Conservation (phyloP, 495 filamentous ascomycete species). For the Aspergillus affinis region DNA sequence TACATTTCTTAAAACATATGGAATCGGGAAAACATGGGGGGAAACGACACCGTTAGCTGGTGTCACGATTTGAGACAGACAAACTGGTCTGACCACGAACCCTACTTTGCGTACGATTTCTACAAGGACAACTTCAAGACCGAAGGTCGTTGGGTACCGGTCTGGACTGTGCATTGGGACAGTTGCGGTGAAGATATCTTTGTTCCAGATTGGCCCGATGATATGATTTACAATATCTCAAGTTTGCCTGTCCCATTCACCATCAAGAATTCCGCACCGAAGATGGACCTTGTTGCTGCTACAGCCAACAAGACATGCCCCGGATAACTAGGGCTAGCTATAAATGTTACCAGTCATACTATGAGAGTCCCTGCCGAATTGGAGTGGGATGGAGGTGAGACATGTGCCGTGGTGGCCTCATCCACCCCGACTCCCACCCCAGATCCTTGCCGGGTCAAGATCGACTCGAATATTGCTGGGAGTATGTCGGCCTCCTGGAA, state of each 20-base stretch:
- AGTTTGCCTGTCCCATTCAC: constrained; percentile 12
- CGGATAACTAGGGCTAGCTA: constrained; percentile 17
- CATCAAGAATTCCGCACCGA: constrained; percentile 20
- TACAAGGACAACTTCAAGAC: constrained; percentile 1
- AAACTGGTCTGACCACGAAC: constrained; percentile 22
- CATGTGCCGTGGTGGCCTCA: background rate
- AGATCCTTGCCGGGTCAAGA: background rate
- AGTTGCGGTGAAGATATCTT: background rate
- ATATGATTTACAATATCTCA: constrained; percentile 1
- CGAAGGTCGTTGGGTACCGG: constrained; percentile 16
- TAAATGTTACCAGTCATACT: constrained; percentile 25
- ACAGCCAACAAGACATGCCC: constrained; percentile 26
- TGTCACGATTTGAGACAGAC: constrained; percentile 5
- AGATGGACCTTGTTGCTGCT: constrained; percentile 28
- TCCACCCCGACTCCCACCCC: background rate
- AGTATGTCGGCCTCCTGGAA: background rate
- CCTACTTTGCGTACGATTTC: constrained; percentile 20
- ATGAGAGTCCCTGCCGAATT: background rate
- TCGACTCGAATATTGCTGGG: background rate
- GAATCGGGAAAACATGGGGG: constrained; percentile 3
- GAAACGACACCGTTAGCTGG: background rate
- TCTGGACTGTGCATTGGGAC: constrained; percentile 18
- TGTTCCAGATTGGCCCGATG: background rate
- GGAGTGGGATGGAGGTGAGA: background rate
- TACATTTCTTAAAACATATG: constrained; percentile 10